Evolutionary conservation across 1,139 yeast genomes (phyloP), one percentile per base, ranked within the genome.

Genomic region (Taphrina pruni): DNA sequence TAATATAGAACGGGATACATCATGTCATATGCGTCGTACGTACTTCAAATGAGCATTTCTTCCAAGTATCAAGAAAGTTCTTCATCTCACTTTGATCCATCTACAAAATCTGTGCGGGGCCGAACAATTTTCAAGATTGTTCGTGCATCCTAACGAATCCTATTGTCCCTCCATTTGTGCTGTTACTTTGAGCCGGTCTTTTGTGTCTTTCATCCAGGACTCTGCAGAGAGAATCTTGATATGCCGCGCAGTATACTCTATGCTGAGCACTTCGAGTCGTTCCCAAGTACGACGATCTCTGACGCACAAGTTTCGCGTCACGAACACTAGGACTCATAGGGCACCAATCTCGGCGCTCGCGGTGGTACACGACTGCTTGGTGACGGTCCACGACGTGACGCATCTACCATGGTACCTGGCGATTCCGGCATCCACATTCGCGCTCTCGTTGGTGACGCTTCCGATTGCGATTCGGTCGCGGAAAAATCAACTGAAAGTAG

Each of bases 381-480:
- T 32, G 46, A 20, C 55, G 32, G 38, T 64, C 8, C 67, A 64
- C 55, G 56, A 46, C 7, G 35, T n/a, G 32, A 8, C 67, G 12
- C 46, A 52, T 14, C 1, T 57, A 5, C 51, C 67, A 35, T 64
- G 67, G 67, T 26, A 26, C 14, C 36, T 21, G 7, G 14, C 50
- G 17, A 64, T 64, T 12, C 67, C 67, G 21, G 38, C 46, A 4
- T 56, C 55, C 26, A 64, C 67, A 12, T 48, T 54, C 9, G 21
- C 48, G n/a, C 45, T 64, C 9, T 55, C 67, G 6, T n/a, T 64
- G 36, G n/a, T 64, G 39, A 64, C 67, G 17, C 26, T 64, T 8
- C 67, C 67, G 26, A 55, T 64, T n/a, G 67, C 67, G 2, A 55
- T 55, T 6, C 35, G 39, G n/a, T 64, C 67, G 4, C 43, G 67